Percentiles rank a stretch among this genome's conserved stretches.
These are phyloP conservation scores for Simmondsia chinensis DNA, from an alignment of 148 eudicot genomes.

Conservation along the genomic window DNA sequence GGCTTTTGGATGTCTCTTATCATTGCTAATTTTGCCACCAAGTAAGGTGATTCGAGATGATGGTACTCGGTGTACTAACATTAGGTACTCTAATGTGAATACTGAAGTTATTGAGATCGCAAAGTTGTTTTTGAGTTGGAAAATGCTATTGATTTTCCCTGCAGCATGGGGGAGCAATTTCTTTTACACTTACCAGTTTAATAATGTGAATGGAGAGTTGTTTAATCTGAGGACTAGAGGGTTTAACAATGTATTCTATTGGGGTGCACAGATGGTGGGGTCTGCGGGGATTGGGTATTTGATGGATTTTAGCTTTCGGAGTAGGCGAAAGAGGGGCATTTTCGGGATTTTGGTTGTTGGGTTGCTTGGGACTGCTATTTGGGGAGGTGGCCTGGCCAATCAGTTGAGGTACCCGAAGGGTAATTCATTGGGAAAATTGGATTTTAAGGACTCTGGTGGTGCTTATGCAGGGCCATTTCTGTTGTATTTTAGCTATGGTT, in stretches of 20 bases:
- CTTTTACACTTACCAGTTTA: slow-evolving; percentile 90
- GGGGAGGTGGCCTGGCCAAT: slow-evolving; percentile 87
- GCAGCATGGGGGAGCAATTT: slow-evolving; percentile 88
- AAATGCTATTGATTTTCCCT: slow-evolving; percentile 68
- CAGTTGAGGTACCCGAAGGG: slow-evolving; percentile 46
- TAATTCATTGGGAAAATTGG: slow-evolving; percentile 30
- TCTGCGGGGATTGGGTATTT: slow-evolving; percentile 59
- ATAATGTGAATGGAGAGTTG: slow-evolving; percentile 81
- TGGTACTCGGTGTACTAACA: slow-evolving; percentile 58
- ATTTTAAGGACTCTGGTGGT: slow-evolving; percentile 72
- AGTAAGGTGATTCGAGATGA: slow-evolving; percentile 66
- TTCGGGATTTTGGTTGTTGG: slow-evolving; percentile 57
- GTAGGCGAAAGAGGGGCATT: slow-evolving; percentile 67
- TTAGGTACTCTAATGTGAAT: slow-evolving; percentile 58
- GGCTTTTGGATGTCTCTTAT: slow-evolving; percentile 49
- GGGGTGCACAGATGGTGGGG: slow-evolving; percentile 98
- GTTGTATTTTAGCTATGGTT: slow-evolving; percentile 72
- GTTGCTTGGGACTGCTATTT: slow-evolving; percentile 65
- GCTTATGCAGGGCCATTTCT: slow-evolving; percentile 80
- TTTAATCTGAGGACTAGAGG: slow-evolving; percentile 87
- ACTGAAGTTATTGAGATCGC: slow-evolving; percentile 43
- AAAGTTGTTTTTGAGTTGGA: slow-evolving; percentile 78
- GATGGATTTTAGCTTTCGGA: slow-evolving; percentile 78
- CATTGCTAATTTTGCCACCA: slow-evolving; percentile 63
- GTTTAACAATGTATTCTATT: slow-evolving; percentile 81